Base-by-base conservation (phyloP, 495 filamentous ascomycete genomes). In the Podospora comata region DNA sequence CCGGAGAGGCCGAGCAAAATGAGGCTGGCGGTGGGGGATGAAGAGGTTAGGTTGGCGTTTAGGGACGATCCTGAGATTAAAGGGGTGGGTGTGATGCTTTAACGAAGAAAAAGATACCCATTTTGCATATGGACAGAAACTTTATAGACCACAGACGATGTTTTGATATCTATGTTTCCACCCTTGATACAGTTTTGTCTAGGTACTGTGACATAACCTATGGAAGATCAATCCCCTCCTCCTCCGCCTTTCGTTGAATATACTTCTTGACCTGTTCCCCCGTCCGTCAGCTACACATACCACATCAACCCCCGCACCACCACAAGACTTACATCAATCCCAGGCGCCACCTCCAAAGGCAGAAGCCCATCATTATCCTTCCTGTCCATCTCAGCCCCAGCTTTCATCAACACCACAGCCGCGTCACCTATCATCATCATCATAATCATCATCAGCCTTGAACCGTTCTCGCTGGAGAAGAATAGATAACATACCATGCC, bases 1-100 rank as follows among this genome's bases (percentile, higher is more conserved):
- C 91, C 92, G 0, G 94, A 97, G 71, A 83, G 95, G 18, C 92
- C 89, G 32, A 93, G 93, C 53, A 94, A 94, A 76, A 87, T 99
- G 11, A 82, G 94, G 68, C 82, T 98, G 64, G 85, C 92, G 32
- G 90, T 97, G 67, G 89, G 90, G 1, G 91, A 96, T 57, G 95
- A 97, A 72, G 95, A 99, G 77, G 87, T 99, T 0, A 89, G 89
- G 76, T 80, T 88, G 68, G 95, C 96, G 48, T 88, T 98, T 71
- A 87, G 88, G 67, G 94, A 97, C 71, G 95, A 99, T 83, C 85
- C 84, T 7, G 92, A 97, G 78, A 90, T 94, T 27, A 91, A 89
- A 75, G 88, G 87, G 18, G 80, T 97, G 69, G 92, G 82, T 54
- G 74, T 84, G 59, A 70, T 77, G 64, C 75, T 83, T 63, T 83